Base-by-base conservation (phyloP, 495 filamentous ascomycete species). In the Bryoglossum gracile region DNA sequence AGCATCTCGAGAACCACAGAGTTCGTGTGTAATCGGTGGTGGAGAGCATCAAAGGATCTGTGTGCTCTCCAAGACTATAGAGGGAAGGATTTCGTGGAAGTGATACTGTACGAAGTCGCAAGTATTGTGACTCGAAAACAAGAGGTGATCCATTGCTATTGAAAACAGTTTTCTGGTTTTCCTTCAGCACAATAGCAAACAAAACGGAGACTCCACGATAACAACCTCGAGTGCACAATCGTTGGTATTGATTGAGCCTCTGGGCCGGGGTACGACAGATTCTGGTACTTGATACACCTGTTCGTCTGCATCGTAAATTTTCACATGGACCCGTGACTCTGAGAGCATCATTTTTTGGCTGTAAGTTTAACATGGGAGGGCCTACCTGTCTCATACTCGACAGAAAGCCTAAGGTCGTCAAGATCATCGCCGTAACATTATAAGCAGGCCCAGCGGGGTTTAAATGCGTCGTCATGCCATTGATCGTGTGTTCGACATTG, bases 51-150 rank as follows among this genome's bases (percentile, higher is more conserved):
- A 92, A 75, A 16, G 77, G 66, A 56, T 92, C 87, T 6, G 75
- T 82, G 56, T 88, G 82, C 60, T 94, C 87, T 4, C 87, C 87
- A 2, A 94, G 69, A 1, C 87, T 87, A 54, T 91, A 91, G 13
- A 94, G 64, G 46, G 83, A 77, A 0, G 85, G 82, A 38, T 80
- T 61, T 0, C 73, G 57, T 0, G 84, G 84, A 22, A 90, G 68
- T 51, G 65, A 69, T n/a, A n/a, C n/a, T 3, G 86, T 89, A 16
- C 81, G 73, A 6, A 94, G 64, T 1, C 80, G 74, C 28, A 90
- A 59, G 58, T 86, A 91, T 62, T 91, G 86, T 8, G 72, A 76
- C 65, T 94, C 81, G 59, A 90, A 94, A 28, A 94, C 65, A 18
- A 92, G 68, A 18, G 67, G 64, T 2, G 77, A 77, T 1, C 70